These are phyloP conservation scores for Fimicolochytrium jonesii DNA, from an alignment of 192 early-diverging fungal genomes.

Conservation along the genomic window DNA sequence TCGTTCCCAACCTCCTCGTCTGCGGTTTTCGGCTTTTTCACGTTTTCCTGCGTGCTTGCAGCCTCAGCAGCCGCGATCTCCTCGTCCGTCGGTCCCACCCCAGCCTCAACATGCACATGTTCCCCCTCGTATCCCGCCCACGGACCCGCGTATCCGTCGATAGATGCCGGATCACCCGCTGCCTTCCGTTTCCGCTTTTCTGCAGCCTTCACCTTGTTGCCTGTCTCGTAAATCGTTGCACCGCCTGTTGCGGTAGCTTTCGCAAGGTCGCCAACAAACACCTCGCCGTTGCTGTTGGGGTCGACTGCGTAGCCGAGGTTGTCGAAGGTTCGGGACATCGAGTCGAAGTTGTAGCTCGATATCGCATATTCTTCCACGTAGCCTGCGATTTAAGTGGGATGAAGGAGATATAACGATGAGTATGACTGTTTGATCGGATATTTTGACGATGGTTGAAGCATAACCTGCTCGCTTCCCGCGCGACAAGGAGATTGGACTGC, in stretches of 20 bases:
- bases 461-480: too few species aligned
- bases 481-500: too few species aligned
- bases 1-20: conserved; percentile 59
- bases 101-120: conserved; percentile 22
- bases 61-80: conserved; percentile 41
- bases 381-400: conserved; percentile 50
- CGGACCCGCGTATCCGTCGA: conserved; percentile 85
- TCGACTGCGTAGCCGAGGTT: conserved; percentile 78
- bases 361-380: conserved; percentile 73
- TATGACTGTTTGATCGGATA: too few species aligned
- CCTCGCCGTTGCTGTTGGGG: conserved; percentile 58
- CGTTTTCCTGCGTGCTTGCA: conserved; percentile 24
- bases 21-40: conserved; percentile 25
- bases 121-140: conserved; percentile 95
- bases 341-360: conserved; percentile 68
- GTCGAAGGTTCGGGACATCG: conserved; percentile 79
- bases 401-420: not conserved
- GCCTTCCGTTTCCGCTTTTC: conserved; percentile 64
- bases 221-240: conserved; percentile 44
- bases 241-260: conserved; percentile 51
- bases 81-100: conserved; percentile 42
- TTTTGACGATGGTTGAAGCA: too few species aligned
- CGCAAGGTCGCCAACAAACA: conserved; percentile 61
- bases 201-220: conserved; percentile 29
- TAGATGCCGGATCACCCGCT: conserved; percentile 68